Evolutionary conservation across 768 basidiomycete species (phyloP), one percentile per base, ranked within the genome.

Genomic region (Cystoderma amianthinum): DNA sequence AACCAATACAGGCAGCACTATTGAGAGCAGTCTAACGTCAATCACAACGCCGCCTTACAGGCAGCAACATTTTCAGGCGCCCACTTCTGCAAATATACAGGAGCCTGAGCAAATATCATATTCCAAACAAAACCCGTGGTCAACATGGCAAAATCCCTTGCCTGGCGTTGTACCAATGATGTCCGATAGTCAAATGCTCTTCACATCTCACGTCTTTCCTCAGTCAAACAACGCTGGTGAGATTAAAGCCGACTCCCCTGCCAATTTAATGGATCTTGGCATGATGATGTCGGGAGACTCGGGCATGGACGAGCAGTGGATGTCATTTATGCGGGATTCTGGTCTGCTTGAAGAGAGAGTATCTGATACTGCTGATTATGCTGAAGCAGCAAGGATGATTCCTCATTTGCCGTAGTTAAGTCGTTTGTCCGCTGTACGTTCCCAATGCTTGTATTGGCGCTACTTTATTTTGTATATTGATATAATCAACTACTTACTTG

Each of bases 291-390:
- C 71, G 15, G 76, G 76, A 18, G 76, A 80, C 39, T 71, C 71
- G n/a, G 69, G 70, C 9, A 76, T 80, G 53, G 78, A 80, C 46
- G 76, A 81, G 40, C 76, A 76, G 50, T 85, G 82, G 82, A 70
- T 67, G 52, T 68, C 71, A 6, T 75, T 84, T 48, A 80, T 85
- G 73, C 70, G 72, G 25, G 74, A 80, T 42, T 72, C 76, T 7
- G 78, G 77, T 13, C 55, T 81, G 40, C 49, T 81, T 46, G 69
- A 74, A 48, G 53, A 49, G n/a, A 53, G 50, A 43, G 22, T 43
- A 35, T 39, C n/a, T n/a, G n/a, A n/a, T n/a, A n/a, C n/a, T n/a
- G n/a, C n/a, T n/a, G n/a, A n/a, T n/a, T n/a, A n/a, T n/a, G n/a
- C n/a, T n/a, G n/a, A n/a, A n/a, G n/a, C n/a, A n/a, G n/a, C n/a